These are phyloP conservation scores for Fusarium pseudocircinatum DNA, from an alignment of 2,329 filamentous ascomycete genomes.

Conservation along the genomic window DNA sequence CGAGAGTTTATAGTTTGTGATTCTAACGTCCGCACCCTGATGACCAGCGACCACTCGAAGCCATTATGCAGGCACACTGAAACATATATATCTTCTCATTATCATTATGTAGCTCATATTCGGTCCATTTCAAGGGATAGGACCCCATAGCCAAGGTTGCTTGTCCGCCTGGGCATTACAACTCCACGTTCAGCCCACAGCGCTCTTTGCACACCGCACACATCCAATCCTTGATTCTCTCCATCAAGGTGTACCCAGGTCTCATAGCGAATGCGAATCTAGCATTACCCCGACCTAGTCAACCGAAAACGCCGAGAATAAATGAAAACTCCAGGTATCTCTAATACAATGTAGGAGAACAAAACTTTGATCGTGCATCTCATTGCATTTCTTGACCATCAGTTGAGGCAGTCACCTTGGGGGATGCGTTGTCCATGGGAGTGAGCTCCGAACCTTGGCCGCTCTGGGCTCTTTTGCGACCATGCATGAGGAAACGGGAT, in stretches of 20 bases:
- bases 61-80: background rate
- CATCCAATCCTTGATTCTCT: constrained; percentile 21
- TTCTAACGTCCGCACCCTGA: background rate
- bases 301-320: constrained; percentile 41
- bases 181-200: background rate
- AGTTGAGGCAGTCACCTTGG: constrained; percentile 41
- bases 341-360: constrained; percentile 41
- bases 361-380: constrained; percentile 17
- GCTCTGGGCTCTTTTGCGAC: constrained; percentile 73
- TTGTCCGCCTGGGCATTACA: constrained; percentile 2
- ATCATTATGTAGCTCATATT: constrained; percentile 40
- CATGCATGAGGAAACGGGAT: constrained; percentile 72
- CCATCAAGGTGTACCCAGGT: constrained; percentile 28
- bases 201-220: constrained; percentile 3
- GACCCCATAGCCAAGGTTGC: constrained; percentile 1
- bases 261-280: constrained; percentile 40
- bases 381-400: constrained; percentile 43
- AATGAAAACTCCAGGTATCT: constrained; percentile 41
- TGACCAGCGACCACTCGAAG: background rate
- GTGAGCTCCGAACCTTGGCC: constrained; percentile 78
- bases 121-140: constrained; percentile 22
- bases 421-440: constrained; percentile 60
- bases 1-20: background rate
- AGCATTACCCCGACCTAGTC: constrained; percentile 32
- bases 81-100: constrained; percentile 37